phyloP scores from a whole-genome alignment of 2,329 filamentous ascomycete species.

The Atkinsonella hypoxylon region DNA sequence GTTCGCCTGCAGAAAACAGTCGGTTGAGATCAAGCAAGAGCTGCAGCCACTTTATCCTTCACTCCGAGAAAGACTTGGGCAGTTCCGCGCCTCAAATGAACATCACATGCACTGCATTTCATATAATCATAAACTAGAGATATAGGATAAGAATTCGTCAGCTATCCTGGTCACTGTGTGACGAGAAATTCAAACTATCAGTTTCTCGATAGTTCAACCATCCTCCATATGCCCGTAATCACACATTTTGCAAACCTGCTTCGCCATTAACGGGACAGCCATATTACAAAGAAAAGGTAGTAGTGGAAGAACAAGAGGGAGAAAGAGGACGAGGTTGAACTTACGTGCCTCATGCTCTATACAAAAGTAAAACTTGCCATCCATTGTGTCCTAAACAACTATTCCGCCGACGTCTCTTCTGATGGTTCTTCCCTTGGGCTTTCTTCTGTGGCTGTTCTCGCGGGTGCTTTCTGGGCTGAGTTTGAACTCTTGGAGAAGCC shows the following conservation, averaged over 20 bases:
- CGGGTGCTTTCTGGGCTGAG: slow-evolving; percentile 5
- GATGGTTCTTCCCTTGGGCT: neutral
- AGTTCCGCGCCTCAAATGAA: too few relatives aligned
- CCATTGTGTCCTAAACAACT: neutral
- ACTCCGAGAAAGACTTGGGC: too few relatives aligned
- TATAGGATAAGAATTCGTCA: neutral
- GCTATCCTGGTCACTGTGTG: neutral
- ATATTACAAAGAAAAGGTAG: neutral
- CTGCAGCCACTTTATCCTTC: too few relatives aligned
- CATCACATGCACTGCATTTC: too few relatives aligned
- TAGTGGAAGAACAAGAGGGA: too few relatives aligned
- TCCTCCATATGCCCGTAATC: neutral
- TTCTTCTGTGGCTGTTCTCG: neutral
- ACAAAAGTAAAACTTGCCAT: neutral
- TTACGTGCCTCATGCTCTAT: neutral
- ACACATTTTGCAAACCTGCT: neutral
- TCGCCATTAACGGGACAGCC: neutral
- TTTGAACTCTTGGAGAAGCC: slow-evolving; percentile 17
- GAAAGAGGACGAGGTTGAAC: too few relatives aligned
- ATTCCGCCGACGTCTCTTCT: neutral
- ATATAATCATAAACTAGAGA: neutral
- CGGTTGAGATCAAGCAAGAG: too few relatives aligned
- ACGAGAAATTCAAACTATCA: neutral
- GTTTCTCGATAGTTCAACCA: neutral
- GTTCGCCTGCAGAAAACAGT: too few relatives aligned